Evolutionary conservation across 2,329 filamentous ascomycete genomes (phyloP), one percentile per base, ranked within the genome.

Genomic region (Septoria petroselini): DNA sequence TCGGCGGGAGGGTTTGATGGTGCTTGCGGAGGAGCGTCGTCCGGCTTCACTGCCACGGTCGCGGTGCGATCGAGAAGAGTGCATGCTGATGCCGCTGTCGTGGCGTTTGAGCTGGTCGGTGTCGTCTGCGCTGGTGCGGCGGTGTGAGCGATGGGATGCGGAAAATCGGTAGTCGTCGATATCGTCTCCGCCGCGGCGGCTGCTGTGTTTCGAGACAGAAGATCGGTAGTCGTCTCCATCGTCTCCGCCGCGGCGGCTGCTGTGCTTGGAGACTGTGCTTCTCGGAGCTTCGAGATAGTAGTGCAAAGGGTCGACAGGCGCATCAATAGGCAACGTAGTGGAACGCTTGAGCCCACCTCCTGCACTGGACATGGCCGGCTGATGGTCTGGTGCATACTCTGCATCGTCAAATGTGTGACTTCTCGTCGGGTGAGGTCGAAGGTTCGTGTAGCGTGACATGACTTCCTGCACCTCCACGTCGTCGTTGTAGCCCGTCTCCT

Each of bases 401-500:
- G 55, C 46, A 7, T 55, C 58, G 33, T 65, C 60, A 31, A 57
- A 51, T 2, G 61, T 63, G 23, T 53, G 50, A 41, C 60, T 64
- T 9, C 62, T 48, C n/a, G 50, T 50, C 9, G 60, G 54, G 21
- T 42, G 45, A 3, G 57, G 54, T 7, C 59, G 59, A 8, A 60
- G 53, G 19, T 53, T 47, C 9, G 55, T 59, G 38, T 60, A 55
- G 4, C 62, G 52, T 23, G 55, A 57, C 19, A 64, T 49, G 12
- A 51, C 53, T 29, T 61, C 58, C 27, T 58, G 54, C 4, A 65
- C 41, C 11, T 60, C 60, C 18, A 53, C 57, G 27, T 63, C 61
- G 3, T 61, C 51, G 31, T 54, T 51, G 43, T 57, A 43, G 18
- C 55, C 56, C n/a, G 51, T 66, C 2, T 69, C 64, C 55, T 73